A percentile compares a stretch with the other conserved stretches of the same genome.
Evolutionary conservation across 2,329 filamentous ascomycete species (phyloP).

Genomic region (Kalmusia sp.): DNA sequence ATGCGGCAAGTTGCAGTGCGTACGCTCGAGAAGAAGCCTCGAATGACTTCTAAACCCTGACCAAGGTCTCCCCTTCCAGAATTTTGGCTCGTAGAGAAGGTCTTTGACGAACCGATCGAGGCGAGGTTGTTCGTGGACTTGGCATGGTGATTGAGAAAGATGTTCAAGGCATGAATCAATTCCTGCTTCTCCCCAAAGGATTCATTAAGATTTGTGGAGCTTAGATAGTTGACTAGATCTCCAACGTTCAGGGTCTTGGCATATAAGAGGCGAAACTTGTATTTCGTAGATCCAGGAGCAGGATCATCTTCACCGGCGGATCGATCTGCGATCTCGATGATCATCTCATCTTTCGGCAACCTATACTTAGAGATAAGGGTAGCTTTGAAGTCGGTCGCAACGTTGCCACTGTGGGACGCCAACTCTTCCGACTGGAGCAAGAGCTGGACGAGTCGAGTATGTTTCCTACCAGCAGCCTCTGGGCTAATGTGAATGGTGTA

Average conservation of each 20-base stretch:
- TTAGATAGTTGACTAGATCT: conserved; percentile 57
- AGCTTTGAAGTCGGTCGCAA: conserved; percentile 32
- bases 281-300: conserved; percentile 10
- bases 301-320: conserved; percentile 29
- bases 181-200: conserved; percentile 54
- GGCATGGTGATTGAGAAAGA: conserved; percentile 59
- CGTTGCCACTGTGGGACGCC: not conserved
- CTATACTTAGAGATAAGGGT: conserved; percentile 29
- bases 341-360: conserved; percentile 17
- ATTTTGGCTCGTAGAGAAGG: conserved; percentile 48
- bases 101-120: conserved; percentile 58
- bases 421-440: conserved; percentile 22
- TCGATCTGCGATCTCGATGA: conserved; percentile 24
- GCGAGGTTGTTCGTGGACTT: conserved; percentile 51
- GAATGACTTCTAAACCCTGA: conserved; percentile 61
- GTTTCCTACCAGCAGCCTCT: conserved; percentile 22
- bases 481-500: conserved; percentile 20
- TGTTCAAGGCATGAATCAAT: conserved; percentile 63
- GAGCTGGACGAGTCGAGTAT: conserved; percentile 19
- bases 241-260: conserved; percentile 20
- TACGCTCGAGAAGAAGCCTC: conserved; percentile 67
- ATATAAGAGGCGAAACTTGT: conserved; percentile 23
- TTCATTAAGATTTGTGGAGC: conserved; percentile 45
- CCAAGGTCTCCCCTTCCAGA: conserved; percentile 48
- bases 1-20: conserved; percentile 63